Percentiles rank a stretch among this genome's conserved stretches.
Conservation (phyloP, 352 stramenopile species). For the Pythium inflatum region DNA sequence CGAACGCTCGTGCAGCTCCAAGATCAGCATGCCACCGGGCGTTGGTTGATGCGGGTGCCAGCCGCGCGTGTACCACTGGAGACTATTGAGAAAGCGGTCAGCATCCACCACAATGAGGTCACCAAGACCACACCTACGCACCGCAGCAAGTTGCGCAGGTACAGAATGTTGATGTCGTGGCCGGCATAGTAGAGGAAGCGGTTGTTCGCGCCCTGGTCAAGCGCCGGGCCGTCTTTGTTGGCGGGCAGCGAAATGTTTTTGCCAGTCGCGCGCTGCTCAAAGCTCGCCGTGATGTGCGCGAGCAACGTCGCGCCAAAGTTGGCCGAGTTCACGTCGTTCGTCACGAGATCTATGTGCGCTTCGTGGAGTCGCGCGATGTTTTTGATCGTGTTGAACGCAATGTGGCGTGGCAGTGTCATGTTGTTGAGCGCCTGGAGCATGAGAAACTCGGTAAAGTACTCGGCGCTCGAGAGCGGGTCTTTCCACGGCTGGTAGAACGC, state of each 20-base stretch:
- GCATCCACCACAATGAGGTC: not conserved
- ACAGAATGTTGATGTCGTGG: conserved; percentile 83
- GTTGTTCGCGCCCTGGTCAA: conserved; percentile 58
- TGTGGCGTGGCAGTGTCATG: conserved; percentile 63
- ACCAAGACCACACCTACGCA: conserved; percentile 26
- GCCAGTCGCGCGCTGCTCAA: conserved; percentile 61
- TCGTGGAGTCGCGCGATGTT: conserved; percentile 62
- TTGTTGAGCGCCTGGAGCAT: conserved; percentile 79
- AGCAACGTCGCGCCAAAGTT: conserved; percentile 80
- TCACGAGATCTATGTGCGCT: conserved; percentile 81
- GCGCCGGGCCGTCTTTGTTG: conserved; percentile 48
- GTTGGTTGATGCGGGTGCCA: conserved; percentile 78
- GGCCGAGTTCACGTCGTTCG: conserved; percentile 76
- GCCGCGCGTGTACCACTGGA: conserved; percentile 72
- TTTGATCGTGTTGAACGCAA: conserved; percentile 69
- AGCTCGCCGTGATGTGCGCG: conserved; percentile 74
- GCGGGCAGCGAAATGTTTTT: conserved; percentile 44
- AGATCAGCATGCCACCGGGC: conserved; percentile 75
- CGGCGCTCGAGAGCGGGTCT: conserved; percentile 65
- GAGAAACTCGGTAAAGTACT: conserved; percentile 82
- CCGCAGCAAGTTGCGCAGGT: conserved; percentile 74
- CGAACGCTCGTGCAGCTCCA: conserved; percentile 61
- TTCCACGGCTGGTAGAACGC: conserved; percentile 78
- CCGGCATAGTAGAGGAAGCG: conserved; percentile 73
- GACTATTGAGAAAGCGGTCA: conserved; percentile 30